Evolutionary conservation across 345 rosid species (phyloP), one percentile per base, ranked within the genome.

Genomic region (Melaleuca alternifolia): DNA sequence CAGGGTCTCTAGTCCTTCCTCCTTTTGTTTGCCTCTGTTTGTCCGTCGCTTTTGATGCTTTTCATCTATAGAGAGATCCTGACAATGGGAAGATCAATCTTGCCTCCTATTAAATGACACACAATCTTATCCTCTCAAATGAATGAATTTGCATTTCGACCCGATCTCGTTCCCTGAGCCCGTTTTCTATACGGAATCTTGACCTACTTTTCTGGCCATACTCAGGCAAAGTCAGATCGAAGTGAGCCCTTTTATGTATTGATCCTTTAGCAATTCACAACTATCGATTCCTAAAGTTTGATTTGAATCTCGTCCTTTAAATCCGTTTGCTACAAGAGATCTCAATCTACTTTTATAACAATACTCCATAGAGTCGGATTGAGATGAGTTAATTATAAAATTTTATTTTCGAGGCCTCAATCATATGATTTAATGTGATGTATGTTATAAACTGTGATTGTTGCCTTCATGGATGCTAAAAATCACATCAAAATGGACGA

Each of bases 141-240:
- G 46, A 33, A 33, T 10, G 79, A 20, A 54, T 53, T 53, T 6
- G 21, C 53, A 18, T 16, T 18, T 53, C 54, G 7, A 53, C 7
- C 24, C 24, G 16, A 65, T 30, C 77, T 65, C 5, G 12, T 30
- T 8, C 23, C 8, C 33, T 33, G 7, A 65, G 3, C 12, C 6
- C 7, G 24, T 33, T 14, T 6, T 3, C 23, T 16, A 18, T 2
- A 1, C 16, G 21, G 18, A 16, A 30, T 16, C 46, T 18, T 12
- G 16, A 16, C 21, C 33, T 4, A 33, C 24, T 16, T 65, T 9
- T 0, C 5, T 16, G 2, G 6, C 0, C 21, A 33, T 9, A 6
- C 1, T 33, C 41, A 1, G 1, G 0, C 0, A 33, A 16, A 65
- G 6, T 2, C 6, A 3, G 5, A 0, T 33, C 12, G 3, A 65